Percentiles rank a stretch among this genome's conserved stretches.
These are phyloP conservation scores for Nemania serpens DNA, from an alignment of 2,329 filamentous ascomycete species.

Conservation along the genomic window DNA sequence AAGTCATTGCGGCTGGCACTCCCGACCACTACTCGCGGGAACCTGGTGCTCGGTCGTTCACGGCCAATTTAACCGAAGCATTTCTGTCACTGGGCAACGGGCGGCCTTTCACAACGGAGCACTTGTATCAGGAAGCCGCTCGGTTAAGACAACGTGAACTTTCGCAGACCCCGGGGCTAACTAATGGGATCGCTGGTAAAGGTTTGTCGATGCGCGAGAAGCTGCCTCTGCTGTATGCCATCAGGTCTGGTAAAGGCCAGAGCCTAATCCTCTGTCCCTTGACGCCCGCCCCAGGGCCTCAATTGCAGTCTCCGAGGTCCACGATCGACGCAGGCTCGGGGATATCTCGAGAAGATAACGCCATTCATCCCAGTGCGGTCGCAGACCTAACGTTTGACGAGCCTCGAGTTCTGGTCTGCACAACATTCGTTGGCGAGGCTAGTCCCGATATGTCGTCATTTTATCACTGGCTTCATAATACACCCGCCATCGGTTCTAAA, in stretches of 20 bases:
- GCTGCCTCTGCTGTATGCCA: slow-evolving; percentile 58
- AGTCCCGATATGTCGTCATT: slow-evolving; percentile 69
- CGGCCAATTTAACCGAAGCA: slow-evolving; percentile 59
- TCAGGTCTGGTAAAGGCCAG: slow-evolving; percentile 59
- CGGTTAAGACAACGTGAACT: slow-evolving; percentile 51
- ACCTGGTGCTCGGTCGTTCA: slow-evolving; percentile 59
- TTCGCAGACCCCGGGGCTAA: slow-evolving; percentile 47
- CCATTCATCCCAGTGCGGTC: slow-evolving; percentile 54
- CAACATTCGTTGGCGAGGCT: slow-evolving; percentile 68
- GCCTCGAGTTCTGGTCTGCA: slow-evolving; percentile 66
- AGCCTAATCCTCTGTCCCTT: slow-evolving; percentile 58
- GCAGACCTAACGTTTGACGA: slow-evolving; percentile 66
- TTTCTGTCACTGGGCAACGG: slow-evolving; percentile 57
- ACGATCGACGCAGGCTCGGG: slow-evolving; percentile 39
- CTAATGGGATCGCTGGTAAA: slow-evolving; percentile 51
- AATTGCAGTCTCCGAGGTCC: slow-evolving; percentile 40
- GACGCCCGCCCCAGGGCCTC: slow-evolving; percentile 39
- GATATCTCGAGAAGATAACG: slow-evolving; percentile 45
- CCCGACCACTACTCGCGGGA: slow-evolving; percentile 55
- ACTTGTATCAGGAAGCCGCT: slow-evolving; percentile 61
- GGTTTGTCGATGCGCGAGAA: slow-evolving; percentile 43
- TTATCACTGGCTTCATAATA: slow-evolving; percentile 67
- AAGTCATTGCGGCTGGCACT: slow-evolving; percentile 64
- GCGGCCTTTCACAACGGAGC: slow-evolving; percentile 60
- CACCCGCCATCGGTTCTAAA: slow-evolving; percentile 59